A percentile compares a stretch with the other conserved stretches of the same genome.
These are phyloP conservation scores for Alternaria sp. DNA, from an alignment of 2,329 filamentous ascomycete genomes.

Conservation along the genomic window DNA sequence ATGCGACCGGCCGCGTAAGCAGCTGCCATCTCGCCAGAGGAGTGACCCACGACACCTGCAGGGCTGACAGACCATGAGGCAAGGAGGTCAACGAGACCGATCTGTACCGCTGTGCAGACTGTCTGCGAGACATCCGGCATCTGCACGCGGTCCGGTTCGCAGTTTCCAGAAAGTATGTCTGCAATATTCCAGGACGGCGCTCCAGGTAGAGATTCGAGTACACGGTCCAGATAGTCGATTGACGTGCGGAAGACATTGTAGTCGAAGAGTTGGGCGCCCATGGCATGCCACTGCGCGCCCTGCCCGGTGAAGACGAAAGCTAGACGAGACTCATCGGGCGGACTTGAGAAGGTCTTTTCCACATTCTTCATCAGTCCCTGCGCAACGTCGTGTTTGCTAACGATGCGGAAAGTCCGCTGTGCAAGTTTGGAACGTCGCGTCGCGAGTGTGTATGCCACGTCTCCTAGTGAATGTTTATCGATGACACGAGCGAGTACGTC, in stretches of 20 bases:
- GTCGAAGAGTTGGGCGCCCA: constrained; percentile 24
- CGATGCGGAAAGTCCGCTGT: not conserved
- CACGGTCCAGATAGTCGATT: not conserved
- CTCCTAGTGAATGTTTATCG: not conserved
- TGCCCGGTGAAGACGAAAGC: constrained; percentile 37
- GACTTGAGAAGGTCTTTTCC: not conserved
- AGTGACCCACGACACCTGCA: constrained; percentile 22
- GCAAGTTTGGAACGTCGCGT: not conserved
- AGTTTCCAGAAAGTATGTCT: not conserved
- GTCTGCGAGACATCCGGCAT: constrained; percentile 23
- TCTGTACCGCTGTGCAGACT: constrained; percentile 30
- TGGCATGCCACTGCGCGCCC: constrained; percentile 33
- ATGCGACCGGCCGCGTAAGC: constrained; percentile 26
- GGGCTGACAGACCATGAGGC: constrained; percentile 15
- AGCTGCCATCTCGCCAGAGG: constrained; percentile 36
- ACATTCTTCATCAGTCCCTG: not conserved
- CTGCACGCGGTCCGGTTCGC: not conserved
- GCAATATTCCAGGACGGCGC: not conserved
- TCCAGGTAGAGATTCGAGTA: not conserved
- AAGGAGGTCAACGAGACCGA: constrained; percentile 29
- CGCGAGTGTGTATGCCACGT: not conserved
- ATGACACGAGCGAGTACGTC: not conserved
- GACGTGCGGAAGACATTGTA: not conserved
- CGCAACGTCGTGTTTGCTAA: not conserved
- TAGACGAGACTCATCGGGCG: constrained; percentile 10